Percentiles rank a stretch among this genome's conserved stretches.
These are phyloP conservation scores for Venturia aucupariae DNA, from an alignment of 2,329 filamentous ascomycete species.

Conservation along the genomic window DNA sequence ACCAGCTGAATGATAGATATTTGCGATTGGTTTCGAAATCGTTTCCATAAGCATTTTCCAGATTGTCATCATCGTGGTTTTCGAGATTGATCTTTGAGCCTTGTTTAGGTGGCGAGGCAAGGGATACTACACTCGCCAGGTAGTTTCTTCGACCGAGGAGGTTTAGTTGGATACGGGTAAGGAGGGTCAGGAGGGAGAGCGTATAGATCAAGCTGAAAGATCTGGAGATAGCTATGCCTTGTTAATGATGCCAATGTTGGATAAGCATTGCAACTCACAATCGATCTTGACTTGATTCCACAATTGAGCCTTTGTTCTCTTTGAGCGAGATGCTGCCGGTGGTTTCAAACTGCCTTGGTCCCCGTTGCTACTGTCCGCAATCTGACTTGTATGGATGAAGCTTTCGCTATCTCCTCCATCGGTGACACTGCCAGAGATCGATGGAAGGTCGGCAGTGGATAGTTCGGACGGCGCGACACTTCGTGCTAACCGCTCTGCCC, in stretches of 20 bases:
- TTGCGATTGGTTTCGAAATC: constrained; percentile 94
- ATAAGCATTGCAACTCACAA: constrained; percentile 48
- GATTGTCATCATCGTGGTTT: constrained; percentile 85
- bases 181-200: constrained; percentile 75
- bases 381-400: constrained; percentile 74
- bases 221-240: constrained; percentile 67
- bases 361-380: constrained; percentile 31
- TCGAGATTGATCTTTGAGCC: constrained; percentile 72
- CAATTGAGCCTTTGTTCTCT: constrained; percentile 81
- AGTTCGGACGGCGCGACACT: constrained; percentile 48
- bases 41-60: constrained; percentile 73
- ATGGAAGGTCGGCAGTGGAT: constrained; percentile 47
- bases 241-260: constrained; percentile 17
- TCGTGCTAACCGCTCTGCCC: constrained; percentile 59
- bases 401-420: constrained; percentile 73
- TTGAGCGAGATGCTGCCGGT: constrained; percentile 42
- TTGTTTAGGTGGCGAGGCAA: constrained; percentile 59
- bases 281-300: constrained; percentile 98
- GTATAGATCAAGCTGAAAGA: constrained; percentile 90
- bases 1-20: constrained; percentile 97
- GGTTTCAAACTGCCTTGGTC: constrained; percentile 4
- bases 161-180: constrained; percentile 93
- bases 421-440: constrained; percentile 59
- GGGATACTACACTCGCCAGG: constrained; percentile 85
- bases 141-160: constrained; percentile 92